These are phyloP conservation scores for Penicillium silybi DNA, from an alignment of 495 filamentous ascomycete species.

Conservation along the genomic window DNA sequence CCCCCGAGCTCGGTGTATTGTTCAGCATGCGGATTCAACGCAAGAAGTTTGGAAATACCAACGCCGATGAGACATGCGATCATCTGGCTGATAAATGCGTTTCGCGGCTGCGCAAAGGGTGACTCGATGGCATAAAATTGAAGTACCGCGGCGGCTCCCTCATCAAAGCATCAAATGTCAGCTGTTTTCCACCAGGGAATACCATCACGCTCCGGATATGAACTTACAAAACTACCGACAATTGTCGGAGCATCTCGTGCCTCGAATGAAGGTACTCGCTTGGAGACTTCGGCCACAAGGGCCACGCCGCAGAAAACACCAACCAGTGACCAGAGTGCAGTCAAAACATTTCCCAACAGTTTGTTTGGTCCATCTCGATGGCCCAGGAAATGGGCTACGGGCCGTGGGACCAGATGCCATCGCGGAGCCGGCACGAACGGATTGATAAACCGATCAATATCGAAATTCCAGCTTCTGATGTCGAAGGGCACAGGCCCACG, in stretches of 20 bases:
- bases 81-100: slow-evolving; percentile 67
- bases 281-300: slow-evolving; percentile 37
- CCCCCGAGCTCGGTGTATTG: slow-evolving; percentile 62
- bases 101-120: slow-evolving; percentile 80
- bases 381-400: slow-evolving; percentile 39
- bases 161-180: background rate
- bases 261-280: slow-evolving; percentile 36
- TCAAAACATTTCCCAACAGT: slow-evolving; percentile 33
- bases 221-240: slow-evolving; percentile 43
- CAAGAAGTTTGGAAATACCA: slow-evolving; percentile 67
- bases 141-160: slow-evolving; percentile 78
- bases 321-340: slow-evolving; percentile 41
- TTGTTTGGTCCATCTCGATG: slow-evolving; percentile 30
- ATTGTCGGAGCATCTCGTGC: slow-evolving; percentile 34
- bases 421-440: slow-evolving; percentile 51
- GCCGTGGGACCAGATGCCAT: slow-evolving; percentile 36
- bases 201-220: too few relatives aligned
- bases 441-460: slow-evolving; percentile 64
- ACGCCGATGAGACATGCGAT: slow-evolving; percentile 66
- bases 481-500: slow-evolving; percentile 4
- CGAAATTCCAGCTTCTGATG: slow-evolving; percentile 47
- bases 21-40: slow-evolving; percentile 43
- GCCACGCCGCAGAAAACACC: slow-evolving; percentile 44
- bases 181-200: background rate
- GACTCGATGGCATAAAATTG: slow-evolving; percentile 73